Conservation (phyloP, 768 basidiomycete genomes). For the Tricholoma hemisulphureum region DNA sequence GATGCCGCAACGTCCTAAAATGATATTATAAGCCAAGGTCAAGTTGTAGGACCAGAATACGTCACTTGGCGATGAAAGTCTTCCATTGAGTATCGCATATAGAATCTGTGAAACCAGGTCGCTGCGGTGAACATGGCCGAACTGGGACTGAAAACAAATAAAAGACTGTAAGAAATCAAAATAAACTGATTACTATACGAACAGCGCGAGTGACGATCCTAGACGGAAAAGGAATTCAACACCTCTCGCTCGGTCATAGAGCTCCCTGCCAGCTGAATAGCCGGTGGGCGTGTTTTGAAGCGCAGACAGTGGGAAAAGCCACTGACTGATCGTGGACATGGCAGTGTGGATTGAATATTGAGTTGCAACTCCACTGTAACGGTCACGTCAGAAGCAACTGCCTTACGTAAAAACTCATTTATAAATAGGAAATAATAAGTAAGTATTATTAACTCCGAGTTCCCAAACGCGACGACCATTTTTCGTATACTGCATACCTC, state of each 20-base stretch:
- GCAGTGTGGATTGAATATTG: too few relatives aligned
- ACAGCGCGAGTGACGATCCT: constrained; percentile 77
- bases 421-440: too few relatives aligned
- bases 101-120: constrained; percentile 90
- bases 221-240: constrained; percentile 84
- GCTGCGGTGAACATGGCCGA: constrained; percentile 85
- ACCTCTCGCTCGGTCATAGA: constrained; percentile 77
- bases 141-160: constrained; percentile 53
- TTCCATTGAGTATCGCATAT: constrained; percentile 82
- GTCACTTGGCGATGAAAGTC: constrained; percentile 78
- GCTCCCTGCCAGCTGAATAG: constrained; percentile 61
- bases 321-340: constrained; percentile 47
- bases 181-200: constrained; percentile 36
- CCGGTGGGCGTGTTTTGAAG: constrained; percentile 59
- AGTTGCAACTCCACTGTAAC: too few relatives aligned
- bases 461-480: too few relatives aligned
- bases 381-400: too few relatives aligned
- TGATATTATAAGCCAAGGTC: constrained; percentile 10
- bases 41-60: constrained; percentile 3
- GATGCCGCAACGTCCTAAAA: constrained; percentile 78
- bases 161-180: constrained; percentile 13
- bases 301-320: constrained; percentile 66
- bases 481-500: background rate
- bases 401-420: too few relatives aligned
- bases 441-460: too few relatives aligned